Base-by-base conservation (phyloP, 2,329 filamentous ascomycete species). In the Ascochyta fabae region DNA sequence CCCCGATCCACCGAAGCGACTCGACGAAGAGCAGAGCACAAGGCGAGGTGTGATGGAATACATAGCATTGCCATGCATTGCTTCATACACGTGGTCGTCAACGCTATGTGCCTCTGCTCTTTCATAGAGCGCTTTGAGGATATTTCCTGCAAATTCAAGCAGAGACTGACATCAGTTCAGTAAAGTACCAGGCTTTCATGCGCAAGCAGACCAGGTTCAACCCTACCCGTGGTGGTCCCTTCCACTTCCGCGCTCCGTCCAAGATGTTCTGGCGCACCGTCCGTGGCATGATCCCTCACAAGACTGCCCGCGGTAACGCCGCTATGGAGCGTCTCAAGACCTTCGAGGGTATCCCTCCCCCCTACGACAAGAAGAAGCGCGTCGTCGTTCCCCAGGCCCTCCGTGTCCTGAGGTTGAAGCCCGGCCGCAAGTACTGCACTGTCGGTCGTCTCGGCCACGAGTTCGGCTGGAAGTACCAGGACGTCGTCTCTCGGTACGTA, bases 191-290 rank as follows among this genome's bases (percentile, higher is more conserved):
- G 81, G 92, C 95, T 83, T 98, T 98, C 87, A 90, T 99, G 78
- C 92, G 95, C 87, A 99, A 99, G 90, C 95, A 96, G 85, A 99
- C 95, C 81, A 92, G 95, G 83, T 99, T 89, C 91, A 99, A 99
- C 89, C 93, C 95, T 79, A 97, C 92, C 76, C 93, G 94, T 80
- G 95, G 94, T 89, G 94, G 94, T 86, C 95, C 95, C 82, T 99
- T 98, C 92, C 95, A 99, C 85, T 98, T 97, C 92, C 95, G 95
- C 80, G 92, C 94, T 75, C 95, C 95, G 66, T 96, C 93, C 76
- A 91, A 96, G 83, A 97, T 99, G 86, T 96, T 99, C 90, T 99
- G 97, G 91, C 96, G 97, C 90, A 92, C 95, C 79, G 92, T 99
- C 84, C 94, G 95, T 81, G 95, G 95, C 81, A 99, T 99, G 95